Evolutionary conservation across 2,329 filamentous ascomycete species (phyloP).

Genomic region (Periconia sp.): DNA sequence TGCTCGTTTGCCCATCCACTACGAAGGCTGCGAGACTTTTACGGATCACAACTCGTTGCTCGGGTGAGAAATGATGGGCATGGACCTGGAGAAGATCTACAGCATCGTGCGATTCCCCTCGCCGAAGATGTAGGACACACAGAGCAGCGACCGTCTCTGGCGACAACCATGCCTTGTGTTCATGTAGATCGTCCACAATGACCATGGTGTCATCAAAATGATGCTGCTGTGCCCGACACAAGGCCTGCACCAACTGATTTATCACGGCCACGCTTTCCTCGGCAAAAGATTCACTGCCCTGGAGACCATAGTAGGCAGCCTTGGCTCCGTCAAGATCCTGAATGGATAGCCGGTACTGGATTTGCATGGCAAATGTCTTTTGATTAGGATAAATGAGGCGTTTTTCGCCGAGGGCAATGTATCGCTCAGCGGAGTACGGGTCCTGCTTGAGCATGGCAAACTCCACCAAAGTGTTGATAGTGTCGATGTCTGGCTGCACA

Average conservation of each 20-base stretch:
- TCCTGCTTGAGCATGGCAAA: slow-evolving; percentile 75
- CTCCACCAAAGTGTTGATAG: slow-evolving; percentile 78
- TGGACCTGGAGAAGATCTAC: slow-evolving; percentile 83
- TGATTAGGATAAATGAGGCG: slow-evolving; percentile 71
- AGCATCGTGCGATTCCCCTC: slow-evolving; percentile 78
- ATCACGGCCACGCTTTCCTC: slow-evolving; percentile 67
- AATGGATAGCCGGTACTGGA: slow-evolving; percentile 76
- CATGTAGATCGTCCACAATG: slow-evolving; percentile 75
- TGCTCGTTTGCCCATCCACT: slow-evolving; percentile 69
- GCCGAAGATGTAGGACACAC: slow-evolving; percentile 74
- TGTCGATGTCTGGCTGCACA: slow-evolving; percentile 66
- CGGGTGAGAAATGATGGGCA: slow-evolving; percentile 70
- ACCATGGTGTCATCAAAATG: slow-evolving; percentile 74
- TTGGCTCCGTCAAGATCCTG: slow-evolving; percentile 75
- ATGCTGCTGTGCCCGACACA: slow-evolving; percentile 67
- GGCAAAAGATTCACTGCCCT: slow-evolving; percentile 60
- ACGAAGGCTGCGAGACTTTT: slow-evolving; percentile 72
- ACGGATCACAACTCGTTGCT: slow-evolving; percentile 71
- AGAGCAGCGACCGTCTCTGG: slow-evolving; percentile 76
- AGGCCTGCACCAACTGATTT: slow-evolving; percentile 74
- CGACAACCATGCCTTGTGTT: slow-evolving; percentile 71
- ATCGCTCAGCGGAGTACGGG: slow-evolving; percentile 74
- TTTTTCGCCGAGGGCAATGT: slow-evolving; percentile 70
- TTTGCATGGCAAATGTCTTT: slow-evolving; percentile 73
- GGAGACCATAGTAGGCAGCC: slow-evolving; percentile 68